Evolutionary conservation across 2,329 filamentous ascomycete genomes (phyloP), one percentile per base, ranked within the genome.

Genomic region (Colletotrichum aenigma): DNA sequence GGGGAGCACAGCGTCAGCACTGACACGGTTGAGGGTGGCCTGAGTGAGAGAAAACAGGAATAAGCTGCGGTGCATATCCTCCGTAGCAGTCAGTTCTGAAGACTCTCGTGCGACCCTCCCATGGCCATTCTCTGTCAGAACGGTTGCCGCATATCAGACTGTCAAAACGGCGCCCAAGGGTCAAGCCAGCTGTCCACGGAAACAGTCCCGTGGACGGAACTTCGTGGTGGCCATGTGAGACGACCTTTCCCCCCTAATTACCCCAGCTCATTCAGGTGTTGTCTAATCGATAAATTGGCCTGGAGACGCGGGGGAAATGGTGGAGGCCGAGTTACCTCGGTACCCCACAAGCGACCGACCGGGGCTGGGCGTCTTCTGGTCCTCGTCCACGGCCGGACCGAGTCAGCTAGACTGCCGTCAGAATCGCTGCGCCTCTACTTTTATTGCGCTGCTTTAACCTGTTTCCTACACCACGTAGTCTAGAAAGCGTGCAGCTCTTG

Each of bases 301-400:
- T 72, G 62, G 69, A 34, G 65, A 72, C 74, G 74, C 74, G 74
- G 74, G 74, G 74, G 74, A 76, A 36, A 36, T 36, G 32, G 74
- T 55, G 74, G 70, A 76, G 74, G 70, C 74, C 74, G 74, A 76
- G 74, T 76, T 76, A 74, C 74, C 74, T 73, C 70, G 74, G 74
- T 55, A 69, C 58, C 60, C 64, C 69, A 52, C 70, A 58, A 48
- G 62, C 56, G 36, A 58, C 58, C 56, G 70, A 60, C 48, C 67
- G 61, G 67, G 72, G 72, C 68, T 71, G 67, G 65, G 70, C 64
- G 24, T 70, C 30, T 13, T n/a, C 26, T 61, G 24, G 32, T 64
- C 34, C n/a, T 58, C 56, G 56, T 60, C n/a, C 43, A 67, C 32
- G 61, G 56, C 73, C 73, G 62, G 69, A 73, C 55, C 73, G 73